phyloP scores from a whole-genome alignment of 495 filamentous ascomycete species.

The Clavariopsis aquatica region DNA sequence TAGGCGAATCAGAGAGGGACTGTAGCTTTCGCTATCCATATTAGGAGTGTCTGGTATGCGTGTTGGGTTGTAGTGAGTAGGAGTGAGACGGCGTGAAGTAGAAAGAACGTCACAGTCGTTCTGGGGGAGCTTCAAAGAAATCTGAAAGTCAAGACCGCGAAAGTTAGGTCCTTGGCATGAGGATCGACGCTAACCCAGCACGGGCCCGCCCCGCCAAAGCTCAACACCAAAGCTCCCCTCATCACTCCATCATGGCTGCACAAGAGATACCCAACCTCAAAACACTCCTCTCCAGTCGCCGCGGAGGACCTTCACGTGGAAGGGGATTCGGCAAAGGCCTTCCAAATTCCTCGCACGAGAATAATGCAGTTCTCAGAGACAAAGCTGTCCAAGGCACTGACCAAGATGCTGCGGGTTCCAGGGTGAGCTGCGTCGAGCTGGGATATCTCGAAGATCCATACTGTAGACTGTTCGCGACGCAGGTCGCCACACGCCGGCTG shows the following conservation, averaged over 20 bases:
- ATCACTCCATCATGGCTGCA: conserved; percentile 20
- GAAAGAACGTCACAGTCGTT: neutral
- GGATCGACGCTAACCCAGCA: neutral
- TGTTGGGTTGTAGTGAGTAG: neutral
- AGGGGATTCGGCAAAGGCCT: conserved; percentile 22
- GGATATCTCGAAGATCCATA: conserved; percentile 85
- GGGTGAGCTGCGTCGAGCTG: conserved; percentile 82
- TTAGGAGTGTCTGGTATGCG: neutral
- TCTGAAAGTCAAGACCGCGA: conserved; percentile 11
- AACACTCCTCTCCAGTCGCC: conserved; percentile 24
- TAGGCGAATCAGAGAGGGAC: conserved; percentile 33
- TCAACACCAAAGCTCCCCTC: conserved; percentile 1
- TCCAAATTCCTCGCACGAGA: conserved; percentile 5
- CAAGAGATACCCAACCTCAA: conserved; percentile 33
- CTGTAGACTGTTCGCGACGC: conserved; percentile 63
- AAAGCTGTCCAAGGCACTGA: conserved; percentile 82
- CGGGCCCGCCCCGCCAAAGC: conserved; percentile 8
- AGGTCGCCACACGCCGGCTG: conserved; percentile 57
- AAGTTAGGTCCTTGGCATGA: conserved; percentile 2
- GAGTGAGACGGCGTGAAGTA: neutral
- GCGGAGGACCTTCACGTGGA: conserved; percentile 21
- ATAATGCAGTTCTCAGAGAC: conserved; percentile 47
- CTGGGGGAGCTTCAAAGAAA: neutral
- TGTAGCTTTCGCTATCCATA: conserved; percentile 21
- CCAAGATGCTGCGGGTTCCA: conserved; percentile 83